Conservation (phyloP, 495 filamentous ascomycete genomes). For the Neurospora sp. region DNA sequence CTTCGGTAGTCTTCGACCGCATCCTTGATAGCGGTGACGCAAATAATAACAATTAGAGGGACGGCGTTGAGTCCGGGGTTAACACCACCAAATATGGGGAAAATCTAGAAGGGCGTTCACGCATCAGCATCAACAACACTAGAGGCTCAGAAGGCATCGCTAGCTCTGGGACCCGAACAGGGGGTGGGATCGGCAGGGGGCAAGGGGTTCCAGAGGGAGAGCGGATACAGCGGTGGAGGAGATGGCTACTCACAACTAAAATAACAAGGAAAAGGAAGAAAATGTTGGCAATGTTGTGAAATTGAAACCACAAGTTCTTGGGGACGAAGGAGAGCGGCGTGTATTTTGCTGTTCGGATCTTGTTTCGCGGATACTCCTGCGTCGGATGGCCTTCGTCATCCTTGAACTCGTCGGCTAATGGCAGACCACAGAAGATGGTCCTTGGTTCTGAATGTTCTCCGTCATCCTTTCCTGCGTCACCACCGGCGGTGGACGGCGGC, state of each 20-base stretch:
- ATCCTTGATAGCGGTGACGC: constrained; percentile 86
- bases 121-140: constrained; percentile 1
- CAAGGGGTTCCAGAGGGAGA: background rate
- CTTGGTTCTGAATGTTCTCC: constrained; percentile 16
- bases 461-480: constrained; percentile 23
- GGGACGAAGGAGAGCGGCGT: constrained; percentile 94
- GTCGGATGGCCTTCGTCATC: constrained; percentile 74
- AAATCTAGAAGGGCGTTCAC: constrained; percentile 55
- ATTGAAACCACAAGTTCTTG: constrained; percentile 94
- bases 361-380: constrained; percentile 73
- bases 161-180: background rate
- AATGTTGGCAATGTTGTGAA: constrained; percentile 97
- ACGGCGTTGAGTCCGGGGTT: constrained; percentile 87
- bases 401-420: constrained; percentile 64
- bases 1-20: constrained; percentile 96
- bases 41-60: constrained; percentile 89
- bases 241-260: constrained; percentile 59
- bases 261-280: constrained; percentile 98
- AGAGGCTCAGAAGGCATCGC: constrained; percentile 2
- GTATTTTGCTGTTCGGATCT: constrained; percentile 96
- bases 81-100: constrained; percentile 85
- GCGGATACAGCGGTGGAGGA: background rate
- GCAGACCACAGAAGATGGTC: constrained; percentile 73
- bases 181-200: background rate
- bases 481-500: constrained; percentile 26